Evolutionary conservation across 805 yeast genomes (phyloP).

Genomic region (Candida qinlingensis): DNA sequence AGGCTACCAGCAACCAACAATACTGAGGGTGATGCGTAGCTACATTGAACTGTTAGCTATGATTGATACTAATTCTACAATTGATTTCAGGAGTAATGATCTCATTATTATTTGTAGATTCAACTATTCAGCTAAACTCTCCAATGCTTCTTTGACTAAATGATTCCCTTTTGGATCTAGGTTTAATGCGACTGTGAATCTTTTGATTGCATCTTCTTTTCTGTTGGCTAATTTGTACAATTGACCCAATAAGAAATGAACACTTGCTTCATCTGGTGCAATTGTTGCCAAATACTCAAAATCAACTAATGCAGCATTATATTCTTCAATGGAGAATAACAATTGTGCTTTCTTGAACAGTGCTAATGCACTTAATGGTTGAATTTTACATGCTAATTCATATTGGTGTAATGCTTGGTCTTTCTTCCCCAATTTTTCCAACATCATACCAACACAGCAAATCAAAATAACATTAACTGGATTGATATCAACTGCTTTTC

Average conservation of each 20-base stretch:
- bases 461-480: conserved; percentile 85
- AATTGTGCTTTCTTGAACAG: conserved; percentile 85
- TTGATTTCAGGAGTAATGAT: too few species aligned
- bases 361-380: conserved; percentile 82
- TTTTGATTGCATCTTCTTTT: conserved; percentile 72
- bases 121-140: conserved; percentile 27
- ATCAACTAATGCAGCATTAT: conserved; percentile 64
- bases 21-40: too few species aligned
- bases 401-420: conserved; percentile 77
- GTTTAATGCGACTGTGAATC: conserved; percentile 83
- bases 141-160: conserved; percentile 79
- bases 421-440: conserved; percentile 66
- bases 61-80: too few species aligned
- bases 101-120: neutral
- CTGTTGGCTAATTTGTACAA: conserved; percentile 72
- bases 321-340: conserved; percentile 64
- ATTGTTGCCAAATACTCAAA: conserved; percentile 66
- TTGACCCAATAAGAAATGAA: conserved; percentile 85
- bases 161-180: conserved; percentile 91
- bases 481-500: conserved; percentile 82
- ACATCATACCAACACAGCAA: conserved; percentile 91
- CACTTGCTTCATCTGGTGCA: conserved; percentile 94
- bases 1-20: too few species aligned
- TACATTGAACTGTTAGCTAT: too few species aligned
- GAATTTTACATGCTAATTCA: conserved; percentile 74